A percentile compares a stretch with the other conserved stretches of the same genome.
phyloP scores from a whole-genome alignment of 2,329 filamentous ascomycete genomes.

The Septoria linicola region DNA sequence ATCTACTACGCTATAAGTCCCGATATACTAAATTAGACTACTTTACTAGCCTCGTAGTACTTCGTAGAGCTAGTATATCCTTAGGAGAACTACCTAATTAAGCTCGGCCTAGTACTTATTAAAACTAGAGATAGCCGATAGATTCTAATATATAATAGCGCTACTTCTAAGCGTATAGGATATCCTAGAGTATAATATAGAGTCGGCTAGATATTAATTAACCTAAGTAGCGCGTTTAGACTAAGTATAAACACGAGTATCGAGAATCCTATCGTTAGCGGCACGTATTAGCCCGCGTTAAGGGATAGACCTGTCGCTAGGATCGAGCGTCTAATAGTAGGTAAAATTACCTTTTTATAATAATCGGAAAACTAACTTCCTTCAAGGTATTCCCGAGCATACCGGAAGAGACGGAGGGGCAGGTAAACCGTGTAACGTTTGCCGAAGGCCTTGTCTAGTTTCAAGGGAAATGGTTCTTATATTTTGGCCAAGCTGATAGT shows the following conservation, averaged over 20 bases:
- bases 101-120: slow-evolving; percentile 37
- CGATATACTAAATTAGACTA: slow-evolving; percentile 36
- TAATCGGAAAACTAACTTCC: no score
- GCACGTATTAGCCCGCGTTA: slow-evolving; percentile 24
- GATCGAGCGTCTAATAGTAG: slow-evolving; percentile 33
- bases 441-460: slow-evolving; percentile 39
- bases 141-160: slow-evolving; percentile 37
- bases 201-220: slow-evolving; percentile 39
- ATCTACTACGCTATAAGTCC: slow-evolving; percentile 36
- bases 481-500: slow-evolving; percentile 36
- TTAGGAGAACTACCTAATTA: slow-evolving; percentile 40
- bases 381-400: slow-evolving; percentile 32
- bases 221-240: slow-evolving; percentile 26
- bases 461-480: slow-evolving; percentile 37
- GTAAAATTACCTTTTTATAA: neutral
- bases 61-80: slow-evolving; percentile 21
- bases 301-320: slow-evolving; percentile 34
- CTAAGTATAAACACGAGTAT: slow-evolving; percentile 22
- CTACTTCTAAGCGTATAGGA: slow-evolving; percentile 32
- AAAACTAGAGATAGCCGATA: slow-evolving; percentile 39
- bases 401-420: slow-evolving; percentile 33
- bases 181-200: slow-evolving; percentile 35
- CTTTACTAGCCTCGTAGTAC: slow-evolving; percentile 28
- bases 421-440: slow-evolving; percentile 38
- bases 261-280: slow-evolving; percentile 17